A percentile compares a stretch with the other conserved stretches of the same genome.
These are phyloP conservation scores for Huntiella abstrusa DNA, from an alignment of 2,329 filamentous ascomycete species.

Conservation along the genomic window DNA sequence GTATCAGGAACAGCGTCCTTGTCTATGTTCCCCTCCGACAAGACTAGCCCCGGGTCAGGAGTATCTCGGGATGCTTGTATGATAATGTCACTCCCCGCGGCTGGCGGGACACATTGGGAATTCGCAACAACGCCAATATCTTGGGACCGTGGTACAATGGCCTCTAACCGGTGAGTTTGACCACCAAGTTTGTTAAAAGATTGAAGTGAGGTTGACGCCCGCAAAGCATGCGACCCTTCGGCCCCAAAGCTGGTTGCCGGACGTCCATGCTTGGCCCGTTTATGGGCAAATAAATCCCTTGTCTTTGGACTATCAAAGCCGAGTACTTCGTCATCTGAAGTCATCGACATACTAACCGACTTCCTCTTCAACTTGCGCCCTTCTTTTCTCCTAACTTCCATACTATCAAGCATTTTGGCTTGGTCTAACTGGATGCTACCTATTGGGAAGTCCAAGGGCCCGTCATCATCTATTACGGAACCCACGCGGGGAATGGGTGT, in stretches of 20 bases:
- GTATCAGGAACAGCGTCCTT: conserved; percentile 10
- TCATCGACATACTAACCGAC: conserved; percentile 26
- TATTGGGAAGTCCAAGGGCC: conserved; percentile 12
- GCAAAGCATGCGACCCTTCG: neutral
- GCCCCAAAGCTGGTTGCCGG: neutral
- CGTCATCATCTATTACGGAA: too few relatives aligned
- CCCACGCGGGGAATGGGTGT: too few relatives aligned
- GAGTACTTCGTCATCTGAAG: conserved; percentile 14
- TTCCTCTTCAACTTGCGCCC: conserved; percentile 1
- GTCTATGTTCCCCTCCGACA: conserved; percentile 1
- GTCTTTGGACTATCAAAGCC: neutral
- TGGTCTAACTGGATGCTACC: too few relatives aligned
- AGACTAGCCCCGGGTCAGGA: neutral
- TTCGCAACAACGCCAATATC: conserved; percentile 3
- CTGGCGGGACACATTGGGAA: conserved; percentile 2
- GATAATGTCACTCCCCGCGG: neutral
- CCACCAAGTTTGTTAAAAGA: neutral
- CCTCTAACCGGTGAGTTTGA: too few relatives aligned
- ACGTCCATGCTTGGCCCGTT: conserved; percentile 1
- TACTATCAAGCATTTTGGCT: too few relatives aligned
- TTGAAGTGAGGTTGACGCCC: conserved; percentile 1
- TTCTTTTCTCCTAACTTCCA: too few relatives aligned
- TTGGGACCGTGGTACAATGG: neutral
- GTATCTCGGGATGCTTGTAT: conserved; percentile 3
- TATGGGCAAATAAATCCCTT: neutral